Conservation (phyloP, 106 monocot genomes). For the Dendrobium catenatum region DNA sequence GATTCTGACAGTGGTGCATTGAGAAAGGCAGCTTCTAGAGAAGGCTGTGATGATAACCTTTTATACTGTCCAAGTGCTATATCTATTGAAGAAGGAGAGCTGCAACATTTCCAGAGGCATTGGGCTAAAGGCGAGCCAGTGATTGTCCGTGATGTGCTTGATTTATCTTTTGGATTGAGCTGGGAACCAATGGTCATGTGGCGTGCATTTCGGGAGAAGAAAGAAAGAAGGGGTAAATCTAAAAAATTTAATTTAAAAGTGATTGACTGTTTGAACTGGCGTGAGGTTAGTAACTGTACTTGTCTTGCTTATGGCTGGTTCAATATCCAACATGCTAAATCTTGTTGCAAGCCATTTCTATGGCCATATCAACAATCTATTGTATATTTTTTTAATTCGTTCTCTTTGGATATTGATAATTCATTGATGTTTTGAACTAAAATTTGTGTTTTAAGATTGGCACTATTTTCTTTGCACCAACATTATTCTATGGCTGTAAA, state of each 20-base stretch:
- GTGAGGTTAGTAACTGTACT: conserved; percentile 13
- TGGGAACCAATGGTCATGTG: conserved; percentile 87
- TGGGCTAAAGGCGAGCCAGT: conserved; percentile 63
- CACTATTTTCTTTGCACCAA: background rate
- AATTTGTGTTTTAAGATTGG: background rate
- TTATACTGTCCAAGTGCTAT: conserved; percentile 44
- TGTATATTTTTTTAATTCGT: background rate
- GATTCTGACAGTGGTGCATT: conserved; percentile 7
- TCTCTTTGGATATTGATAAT: background rate
- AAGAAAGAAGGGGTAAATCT: conserved; percentile 10
- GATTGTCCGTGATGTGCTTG: conserved; percentile 46
- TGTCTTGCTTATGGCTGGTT: background rate
- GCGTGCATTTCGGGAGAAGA: conserved; percentile 64
- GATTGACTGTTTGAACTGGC: conserved; percentile 11
- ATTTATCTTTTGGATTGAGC: conserved; percentile 45
- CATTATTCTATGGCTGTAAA: background rate
- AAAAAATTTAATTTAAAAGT: conserved; percentile 27
- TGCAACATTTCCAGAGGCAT: conserved; percentile 60
- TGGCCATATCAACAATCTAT: background rate
- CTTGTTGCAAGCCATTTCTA: background rate
- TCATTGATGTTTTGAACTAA: background rate
- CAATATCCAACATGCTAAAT: background rate
- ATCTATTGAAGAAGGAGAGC: conserved; percentile 30
- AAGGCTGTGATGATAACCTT: conserved; percentile 43
- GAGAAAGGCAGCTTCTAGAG: conserved; percentile 35